Conservation (phyloP, 768 basidiomycete genomes). For the Chalciporus piperatus region DNA sequence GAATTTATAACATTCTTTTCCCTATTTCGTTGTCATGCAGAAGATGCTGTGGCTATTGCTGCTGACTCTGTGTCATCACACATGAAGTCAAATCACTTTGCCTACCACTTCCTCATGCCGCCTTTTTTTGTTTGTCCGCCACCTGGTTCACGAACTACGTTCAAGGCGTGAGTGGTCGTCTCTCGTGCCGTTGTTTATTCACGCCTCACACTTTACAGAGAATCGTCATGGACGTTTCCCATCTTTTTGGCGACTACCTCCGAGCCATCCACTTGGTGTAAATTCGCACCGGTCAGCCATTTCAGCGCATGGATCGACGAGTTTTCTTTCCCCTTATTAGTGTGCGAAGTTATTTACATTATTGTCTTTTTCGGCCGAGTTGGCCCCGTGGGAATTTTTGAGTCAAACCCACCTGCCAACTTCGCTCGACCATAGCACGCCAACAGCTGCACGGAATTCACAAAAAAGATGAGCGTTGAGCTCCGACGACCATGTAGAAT, state of each 20-base stretch:
- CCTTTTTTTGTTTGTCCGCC: neutral
- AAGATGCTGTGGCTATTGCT: neutral
- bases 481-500: neutral
- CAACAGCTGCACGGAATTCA: neutral
- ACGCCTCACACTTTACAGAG: neutral
- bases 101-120: neutral
- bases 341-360: neutral
- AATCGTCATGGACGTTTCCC: neutral
- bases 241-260: neutral
- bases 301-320: neutral
- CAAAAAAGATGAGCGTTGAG: neutral
- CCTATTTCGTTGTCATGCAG: neutral
- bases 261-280: neutral
- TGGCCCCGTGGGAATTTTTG: too few species aligned
- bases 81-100: neutral
- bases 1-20: constrained; percentile 2
- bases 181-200: too few species aligned
- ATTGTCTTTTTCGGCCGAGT: too few species aligned
- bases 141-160: neutral
- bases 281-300: neutral
- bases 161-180: neutral
- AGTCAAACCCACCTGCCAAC: too few species aligned
- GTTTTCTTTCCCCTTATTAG: neutral
- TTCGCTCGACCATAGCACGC: too few species aligned
- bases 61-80: neutral